Percentiles rank a stretch among this genome's conserved stretches.
phyloP scores from a whole-genome alignment of 2,329 filamentous ascomycete genomes.

The Apiospora kogelbergensis region DNA sequence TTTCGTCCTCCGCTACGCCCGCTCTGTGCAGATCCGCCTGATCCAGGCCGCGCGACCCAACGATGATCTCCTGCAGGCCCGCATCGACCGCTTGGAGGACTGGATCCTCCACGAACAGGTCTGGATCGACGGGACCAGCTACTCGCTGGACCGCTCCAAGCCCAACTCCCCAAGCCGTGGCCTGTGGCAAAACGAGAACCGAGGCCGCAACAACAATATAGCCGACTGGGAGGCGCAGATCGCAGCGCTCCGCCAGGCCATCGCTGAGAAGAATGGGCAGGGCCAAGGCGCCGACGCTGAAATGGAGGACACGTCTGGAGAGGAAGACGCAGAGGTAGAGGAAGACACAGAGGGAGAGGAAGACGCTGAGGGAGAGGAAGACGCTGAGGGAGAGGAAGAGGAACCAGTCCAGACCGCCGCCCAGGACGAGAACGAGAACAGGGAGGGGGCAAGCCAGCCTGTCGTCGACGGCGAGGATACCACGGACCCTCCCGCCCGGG shows the following conservation, averaged over 20 bases:
- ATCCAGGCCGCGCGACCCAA: neutral
- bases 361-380: neutral
- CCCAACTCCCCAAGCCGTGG: neutral
- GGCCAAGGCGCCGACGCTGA: neutral
- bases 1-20: neutral
- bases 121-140: neutral
- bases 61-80: neutral
- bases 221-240: neutral
- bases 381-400: neutral
- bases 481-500: neutral
- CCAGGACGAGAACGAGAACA: no score
- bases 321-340: neutral
- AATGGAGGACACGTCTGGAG: no score
- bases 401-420: no score
- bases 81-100: neutral
- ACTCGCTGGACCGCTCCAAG: neutral
- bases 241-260: neutral
- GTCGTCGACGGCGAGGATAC: neutral
- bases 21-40: neutral
- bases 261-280: no score
- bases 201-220: neutral
- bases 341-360: no score
- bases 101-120: neutral
- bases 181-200: neutral
- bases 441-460: neutral